Conservation (phyloP, 2,329 filamentous ascomycete genomes). For the Botrytis aclada region DNA sequence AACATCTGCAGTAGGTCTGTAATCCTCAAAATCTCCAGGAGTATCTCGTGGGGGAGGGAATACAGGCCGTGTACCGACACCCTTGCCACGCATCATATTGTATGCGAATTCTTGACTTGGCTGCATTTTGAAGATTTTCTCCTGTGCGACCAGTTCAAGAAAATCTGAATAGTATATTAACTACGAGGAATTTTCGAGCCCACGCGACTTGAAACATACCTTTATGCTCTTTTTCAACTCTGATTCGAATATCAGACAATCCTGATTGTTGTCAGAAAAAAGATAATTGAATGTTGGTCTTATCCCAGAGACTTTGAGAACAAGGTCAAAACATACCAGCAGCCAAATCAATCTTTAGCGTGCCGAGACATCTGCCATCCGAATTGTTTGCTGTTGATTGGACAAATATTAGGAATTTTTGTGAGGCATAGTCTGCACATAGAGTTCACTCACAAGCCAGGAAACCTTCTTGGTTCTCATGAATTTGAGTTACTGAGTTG, state of each 20-base stretch:
- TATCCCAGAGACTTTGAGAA: neutral
- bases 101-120: slow-evolving; percentile 14
- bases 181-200: neutral
- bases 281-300: neutral
- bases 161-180: slow-evolving; percentile 6
- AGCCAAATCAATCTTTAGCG: slow-evolving; percentile 7
- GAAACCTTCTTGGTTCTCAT: neutral
- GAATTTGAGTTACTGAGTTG: neutral
- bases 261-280: neutral
- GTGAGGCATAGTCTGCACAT: neutral
- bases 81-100: slow-evolving; percentile 17
- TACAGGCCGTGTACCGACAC: slow-evolving; percentile 7
- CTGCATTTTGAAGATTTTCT: neutral
- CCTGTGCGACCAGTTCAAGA: slow-evolving; percentile 4
- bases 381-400: neutral
- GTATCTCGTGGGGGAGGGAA: slow-evolving; percentile 5
- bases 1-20: neutral
- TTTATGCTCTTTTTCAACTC: slow-evolving; percentile 13
- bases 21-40: neutral
- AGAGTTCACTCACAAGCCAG: slow-evolving; percentile 1
- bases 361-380: neutral
- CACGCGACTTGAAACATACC: neutral
- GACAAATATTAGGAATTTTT: slow-evolving; percentile 1
- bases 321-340: neutral
- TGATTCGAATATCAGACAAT: slow-evolving; percentile 7